A percentile compares a stretch with the other conserved stretches of the same genome.
These are phyloP conservation scores for Ziziphus jujuba DNA, from an alignment of 306 rosid species.

Conservation along the genomic window DNA sequence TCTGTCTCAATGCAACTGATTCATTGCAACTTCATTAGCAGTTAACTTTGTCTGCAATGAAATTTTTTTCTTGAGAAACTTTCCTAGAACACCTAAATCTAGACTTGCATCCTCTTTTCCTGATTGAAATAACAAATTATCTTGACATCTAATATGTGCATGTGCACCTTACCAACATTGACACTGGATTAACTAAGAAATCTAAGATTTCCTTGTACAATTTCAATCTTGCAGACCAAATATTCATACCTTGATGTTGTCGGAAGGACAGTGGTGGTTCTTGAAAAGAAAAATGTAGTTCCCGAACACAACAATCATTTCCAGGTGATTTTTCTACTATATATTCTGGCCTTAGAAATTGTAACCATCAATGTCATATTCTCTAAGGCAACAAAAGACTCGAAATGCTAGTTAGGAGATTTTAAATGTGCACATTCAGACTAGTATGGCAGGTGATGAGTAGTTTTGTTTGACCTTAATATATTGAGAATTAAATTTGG, in stretches of 20 bases:
- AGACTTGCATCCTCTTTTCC: not conserved
- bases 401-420: not conserved
- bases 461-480: not conserved
- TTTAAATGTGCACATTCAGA: not conserved
- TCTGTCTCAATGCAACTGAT: constrained; percentile 6
- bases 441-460: too few species aligned
- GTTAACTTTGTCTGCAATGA: not conserved
- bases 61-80: not conserved
- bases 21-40: not conserved
- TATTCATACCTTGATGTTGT: constrained; percentile 89
- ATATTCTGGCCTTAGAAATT: constrained; percentile 5
- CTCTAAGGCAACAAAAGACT: not conserved
- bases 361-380: constrained; percentile 4
- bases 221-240: constrained; percentile 64
- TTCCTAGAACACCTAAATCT: not conserved
- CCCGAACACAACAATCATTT: constrained; percentile 85
- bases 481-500: constrained; percentile 11
- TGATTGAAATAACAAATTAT: not conserved
- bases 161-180: constrained; percentile 16
- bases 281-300: constrained; percentile 81
- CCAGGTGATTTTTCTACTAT: constrained; percentile 62
- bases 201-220: constrained; percentile 3
- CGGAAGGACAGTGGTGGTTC: constrained; percentile 90
- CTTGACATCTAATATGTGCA: constrained; percentile 5
- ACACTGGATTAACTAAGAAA: constrained; percentile 12